Evolutionary conservation across 768 basidiomycete genomes (phyloP), one percentile per base, ranked within the genome.

Genomic region (Megacollybia marginata): DNA sequence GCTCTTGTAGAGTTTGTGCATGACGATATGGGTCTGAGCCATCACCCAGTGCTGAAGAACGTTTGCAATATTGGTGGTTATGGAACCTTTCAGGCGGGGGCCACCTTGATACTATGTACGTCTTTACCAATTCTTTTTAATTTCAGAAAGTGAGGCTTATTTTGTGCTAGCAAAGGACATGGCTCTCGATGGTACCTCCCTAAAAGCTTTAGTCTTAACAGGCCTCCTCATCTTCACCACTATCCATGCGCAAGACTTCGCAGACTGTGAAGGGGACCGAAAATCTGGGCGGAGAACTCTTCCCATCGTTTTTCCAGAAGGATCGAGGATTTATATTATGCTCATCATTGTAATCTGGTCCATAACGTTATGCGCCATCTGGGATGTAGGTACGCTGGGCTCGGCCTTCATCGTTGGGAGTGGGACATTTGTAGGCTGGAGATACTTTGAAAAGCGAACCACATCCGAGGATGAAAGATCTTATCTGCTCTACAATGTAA

Each of bases 231-330:
- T 71, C 43, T 49, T 65, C 8, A 69, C 72, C 1, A 73, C 70
- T 1, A 65, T 72, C 9, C 72, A 72, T 34, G 64, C 44, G n/a
- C 44, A 44, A 57, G 72, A 73, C 48, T 73, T 69, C 47, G 65
- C 66, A 33, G 72, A 74, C 46, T 51, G 60, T 9, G 55, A 57
- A n/a, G 71, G 72, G 0, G 72, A 74, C 42, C 57, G 57, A 7
- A 32, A 61, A 42, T 59, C 59, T 1, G 68, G 71, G 4, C 62
- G 71, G 4, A 19, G 58, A 2, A 73, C 71, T 0, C 51, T 73
- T 18, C 71, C 71, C 3, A 69, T 74, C 50, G 61, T 65, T 33
- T 62, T 64, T 48, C 72, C 72, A 0, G 42, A 56, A 16, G 35
- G 55, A 1, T 62, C 68, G 2, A 59, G 69, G 15, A 15, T 48